A percentile compares a stretch with the other conserved stretches of the same genome.
Conservation (phyloP, 2,329 filamentous ascomycete genomes). For the Aspergillus ochraceoroseus region DNA sequence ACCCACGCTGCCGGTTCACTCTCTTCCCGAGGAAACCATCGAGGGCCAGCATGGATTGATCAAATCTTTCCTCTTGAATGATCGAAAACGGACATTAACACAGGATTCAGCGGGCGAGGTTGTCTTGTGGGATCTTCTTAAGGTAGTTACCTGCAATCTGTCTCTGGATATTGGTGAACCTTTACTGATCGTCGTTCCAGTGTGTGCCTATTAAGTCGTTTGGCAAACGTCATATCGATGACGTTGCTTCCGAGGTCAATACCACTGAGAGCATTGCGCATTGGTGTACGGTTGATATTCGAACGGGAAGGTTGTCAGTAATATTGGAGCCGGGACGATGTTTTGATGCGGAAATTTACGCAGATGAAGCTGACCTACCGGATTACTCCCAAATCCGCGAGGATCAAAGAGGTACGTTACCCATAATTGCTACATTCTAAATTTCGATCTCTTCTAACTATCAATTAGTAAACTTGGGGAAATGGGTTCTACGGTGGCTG, state of each 20-base stretch:
- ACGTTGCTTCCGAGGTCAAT: slow-evolving; percentile 81
- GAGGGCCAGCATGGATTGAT: slow-evolving; percentile 93
- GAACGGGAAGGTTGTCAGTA: slow-evolving; percentile 85
- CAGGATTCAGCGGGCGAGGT: slow-evolving; percentile 94
- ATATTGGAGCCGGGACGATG: slow-evolving; percentile 91
- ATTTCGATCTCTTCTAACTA: slow-evolving; percentile 5
- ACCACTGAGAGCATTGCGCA: slow-evolving; percentile 84
- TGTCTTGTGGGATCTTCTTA: slow-evolving; percentile 86
- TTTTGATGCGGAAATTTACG: slow-evolving; percentile 96
- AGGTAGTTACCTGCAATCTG: slow-evolving; percentile 54
- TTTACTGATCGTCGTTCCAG: slow-evolving; percentile 43
- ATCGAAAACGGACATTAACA: slow-evolving; percentile 81
- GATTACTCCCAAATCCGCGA: slow-evolving; percentile 78
- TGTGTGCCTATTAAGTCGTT: slow-evolving; percentile 87
- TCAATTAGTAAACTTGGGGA: slow-evolving; percentile 79
- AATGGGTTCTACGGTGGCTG: slow-evolving; percentile 90
- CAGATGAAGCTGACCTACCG: slow-evolving; percentile 73
- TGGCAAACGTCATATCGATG: slow-evolving; percentile 88
- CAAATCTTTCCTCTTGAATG: slow-evolving; percentile 87
- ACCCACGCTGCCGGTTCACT: slow-evolving; percentile 59
- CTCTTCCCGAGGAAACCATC: slow-evolving; percentile 71
- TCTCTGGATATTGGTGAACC: background rate
- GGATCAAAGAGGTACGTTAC: slow-evolving; percentile 76
- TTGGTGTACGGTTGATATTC: slow-evolving; percentile 93
- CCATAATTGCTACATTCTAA: too few relatives aligned